Evolutionary conservation across 441 rosid genomes (phyloP).

Genomic region (Breynia disticha): DNA sequence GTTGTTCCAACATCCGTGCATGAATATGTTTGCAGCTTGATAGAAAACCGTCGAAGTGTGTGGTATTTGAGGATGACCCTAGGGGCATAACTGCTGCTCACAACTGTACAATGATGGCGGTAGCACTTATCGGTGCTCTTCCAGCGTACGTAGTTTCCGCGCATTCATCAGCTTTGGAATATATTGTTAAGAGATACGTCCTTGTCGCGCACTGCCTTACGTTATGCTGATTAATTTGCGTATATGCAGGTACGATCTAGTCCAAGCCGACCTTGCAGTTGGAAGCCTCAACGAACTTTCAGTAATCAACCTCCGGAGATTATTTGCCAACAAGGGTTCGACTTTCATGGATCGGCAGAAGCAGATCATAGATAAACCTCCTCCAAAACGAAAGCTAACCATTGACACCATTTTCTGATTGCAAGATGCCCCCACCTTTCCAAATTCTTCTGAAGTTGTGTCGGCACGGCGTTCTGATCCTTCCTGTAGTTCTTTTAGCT

Average conservation of each 20-base stretch:
- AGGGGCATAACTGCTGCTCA: conserved; percentile 90
- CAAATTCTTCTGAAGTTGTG: background rate
- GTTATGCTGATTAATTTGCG: conserved; percentile 1
- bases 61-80: conserved; percentile 89
- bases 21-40: conserved; percentile 55
- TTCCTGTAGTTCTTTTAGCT: no score
- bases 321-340: conserved; percentile 80
- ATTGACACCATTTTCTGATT: conserved; percentile 73
- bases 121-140: conserved; percentile 78
- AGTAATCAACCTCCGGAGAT: conserved; percentile 80
- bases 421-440: background rate
- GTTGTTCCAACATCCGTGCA: conserved; percentile 4
- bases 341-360: conserved; percentile 83
- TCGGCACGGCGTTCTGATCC: no score
- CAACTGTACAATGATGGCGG: conserved; percentile 97
- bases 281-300: conserved; percentile 76
- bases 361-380: conserved; percentile 68
- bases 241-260: conserved; percentile 73
- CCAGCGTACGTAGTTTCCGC: conserved; percentile 53
- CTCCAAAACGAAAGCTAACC: conserved; percentile 70
- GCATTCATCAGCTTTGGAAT: background rate
- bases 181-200: background rate
- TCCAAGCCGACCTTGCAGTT: conserved; percentile 88
- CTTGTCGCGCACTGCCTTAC: background rate
- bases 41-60: conserved; percentile 87